Conservation (phyloP, 2,329 filamentous ascomycete species). For the Ascochyta koolunga region DNA sequence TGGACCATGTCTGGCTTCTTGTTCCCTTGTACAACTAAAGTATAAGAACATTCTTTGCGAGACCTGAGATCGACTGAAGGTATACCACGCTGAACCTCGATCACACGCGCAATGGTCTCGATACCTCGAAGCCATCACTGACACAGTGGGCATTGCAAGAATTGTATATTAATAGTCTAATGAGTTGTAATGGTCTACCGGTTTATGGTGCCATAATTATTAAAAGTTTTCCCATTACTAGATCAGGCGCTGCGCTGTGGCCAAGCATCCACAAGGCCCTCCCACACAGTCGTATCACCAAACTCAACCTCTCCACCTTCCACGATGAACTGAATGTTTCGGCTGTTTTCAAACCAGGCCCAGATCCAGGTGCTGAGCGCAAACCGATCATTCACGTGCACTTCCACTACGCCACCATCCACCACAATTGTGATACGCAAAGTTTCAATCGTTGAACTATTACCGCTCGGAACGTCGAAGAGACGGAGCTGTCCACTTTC, state of each 20-base stretch:
- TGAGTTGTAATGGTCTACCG: too few species aligned
- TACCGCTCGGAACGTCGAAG: constrained; percentile 47
- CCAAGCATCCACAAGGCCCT: constrained; percentile 24
- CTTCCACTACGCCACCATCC: constrained; percentile 44
- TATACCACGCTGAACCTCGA: too few species aligned
- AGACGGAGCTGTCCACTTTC: constrained; percentile 50
- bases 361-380: constrained; percentile 53
- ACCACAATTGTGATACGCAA: constrained; percentile 52
- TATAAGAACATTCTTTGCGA: too few species aligned
- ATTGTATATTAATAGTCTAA: too few species aligned
- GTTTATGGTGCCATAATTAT: too few species aligned
- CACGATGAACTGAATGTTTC: constrained; percentile 25
- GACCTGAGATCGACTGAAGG: too few species aligned
- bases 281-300: constrained; percentile 32
- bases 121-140: too few species aligned
- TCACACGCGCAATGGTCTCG: too few species aligned
- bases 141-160: too few species aligned
- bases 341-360: constrained; percentile 38
- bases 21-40: too few species aligned
- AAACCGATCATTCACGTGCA: constrained; percentile 53
- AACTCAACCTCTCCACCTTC: constrained; percentile 25
- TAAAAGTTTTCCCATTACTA: not conserved
- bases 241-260: not conserved
- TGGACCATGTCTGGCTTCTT: too few species aligned
- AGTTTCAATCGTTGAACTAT: constrained; percentile 42